phyloP scores from a whole-genome alignment of 352 stramenopile genomes.

The Pythium scleroteichum region DNA sequence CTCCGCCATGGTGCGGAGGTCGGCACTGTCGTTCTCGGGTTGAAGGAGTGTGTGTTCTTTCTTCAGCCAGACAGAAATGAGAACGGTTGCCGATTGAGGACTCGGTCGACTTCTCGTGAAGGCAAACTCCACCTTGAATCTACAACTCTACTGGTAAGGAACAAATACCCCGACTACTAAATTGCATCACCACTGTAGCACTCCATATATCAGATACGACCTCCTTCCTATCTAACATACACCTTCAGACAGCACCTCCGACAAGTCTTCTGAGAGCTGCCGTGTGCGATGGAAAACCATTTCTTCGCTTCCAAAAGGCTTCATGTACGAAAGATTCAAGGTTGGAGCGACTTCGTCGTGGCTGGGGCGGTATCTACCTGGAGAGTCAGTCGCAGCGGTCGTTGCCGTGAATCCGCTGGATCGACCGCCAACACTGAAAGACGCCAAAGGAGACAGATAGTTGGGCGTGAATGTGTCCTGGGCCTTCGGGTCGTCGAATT shows the following conservation, averaged over 20 bases:
- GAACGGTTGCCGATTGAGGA: slow-evolving; percentile 24
- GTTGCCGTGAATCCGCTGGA: slow-evolving; percentile 25
- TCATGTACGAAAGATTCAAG: slow-evolving; percentile 58
- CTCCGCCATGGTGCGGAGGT: slow-evolving; percentile 13
- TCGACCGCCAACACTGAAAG: slow-evolving; percentile 31
- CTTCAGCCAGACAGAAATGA: slow-evolving; percentile 14
- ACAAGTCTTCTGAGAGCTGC: slow-evolving; percentile 75
- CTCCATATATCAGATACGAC: slow-evolving; percentile 10
- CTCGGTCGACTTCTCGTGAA: background rate
- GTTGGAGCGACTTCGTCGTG: slow-evolving; percentile 41
- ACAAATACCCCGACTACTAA: background rate
- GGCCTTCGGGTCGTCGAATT: slow-evolving; percentile 29
- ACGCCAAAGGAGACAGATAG: slow-evolving; percentile 52
- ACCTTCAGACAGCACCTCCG: slow-evolving; percentile 72
- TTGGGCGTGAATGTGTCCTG: slow-evolving; percentile 36
- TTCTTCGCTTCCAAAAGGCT: slow-evolving; percentile 65
- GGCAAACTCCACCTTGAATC: background rate
- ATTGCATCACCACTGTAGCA: too few relatives aligned
- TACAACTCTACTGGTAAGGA: slow-evolving; percentile 9
- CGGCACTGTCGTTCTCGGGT: slow-evolving; percentile 6
- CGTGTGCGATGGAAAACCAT: slow-evolving; percentile 63
- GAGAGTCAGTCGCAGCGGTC: slow-evolving; percentile 35
- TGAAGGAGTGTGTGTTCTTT: slow-evolving; percentile 34
- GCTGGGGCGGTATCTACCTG: slow-evolving; percentile 27
- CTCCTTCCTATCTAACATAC: slow-evolving; percentile 59